phyloP scores from a whole-genome alignment of 495 filamentous ascomycete genomes.

The Penicillium turbatum region DNA sequence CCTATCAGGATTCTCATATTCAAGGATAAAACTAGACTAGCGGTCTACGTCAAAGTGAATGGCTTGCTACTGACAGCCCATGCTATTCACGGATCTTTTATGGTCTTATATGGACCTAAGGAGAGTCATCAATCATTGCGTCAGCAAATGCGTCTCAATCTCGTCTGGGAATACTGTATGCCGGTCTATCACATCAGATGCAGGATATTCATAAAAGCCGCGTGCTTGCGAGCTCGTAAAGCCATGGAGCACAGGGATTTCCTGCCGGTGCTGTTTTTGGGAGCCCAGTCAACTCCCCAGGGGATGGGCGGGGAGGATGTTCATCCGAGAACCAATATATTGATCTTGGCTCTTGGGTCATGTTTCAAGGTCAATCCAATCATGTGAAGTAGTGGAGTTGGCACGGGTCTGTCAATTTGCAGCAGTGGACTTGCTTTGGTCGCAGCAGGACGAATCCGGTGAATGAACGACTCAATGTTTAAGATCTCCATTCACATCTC shows the following conservation, averaged over 20 bases:
- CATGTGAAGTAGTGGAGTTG: neutral
- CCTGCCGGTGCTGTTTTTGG: neutral
- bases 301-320: neutral
- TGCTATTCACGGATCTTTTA: neutral
- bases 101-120: neutral
- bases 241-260: neutral
- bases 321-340: constrained; percentile 7
- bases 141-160: constrained; percentile 1
- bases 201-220: neutral
- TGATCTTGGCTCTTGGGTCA: constrained; percentile 7
- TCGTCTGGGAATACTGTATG: neutral
- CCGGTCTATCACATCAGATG: neutral
- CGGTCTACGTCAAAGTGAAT: neutral
- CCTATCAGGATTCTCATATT: constrained; percentile 10
- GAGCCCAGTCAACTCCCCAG: neutral
- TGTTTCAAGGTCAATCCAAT: constrained; percentile 8
- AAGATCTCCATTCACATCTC: constrained; percentile 1
- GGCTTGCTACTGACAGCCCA: neutral
- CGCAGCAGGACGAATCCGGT: neutral
- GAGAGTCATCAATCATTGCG: neutral
- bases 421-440: neutral
- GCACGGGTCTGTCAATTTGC: constrained; percentile 1
- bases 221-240: constrained; percentile 1
- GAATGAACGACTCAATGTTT: neutral
- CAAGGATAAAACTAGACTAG: neutral